These are phyloP conservation scores for Brassica juncea DNA, from an alignment of 345 rosid species.

Conservation along the genomic window DNA sequence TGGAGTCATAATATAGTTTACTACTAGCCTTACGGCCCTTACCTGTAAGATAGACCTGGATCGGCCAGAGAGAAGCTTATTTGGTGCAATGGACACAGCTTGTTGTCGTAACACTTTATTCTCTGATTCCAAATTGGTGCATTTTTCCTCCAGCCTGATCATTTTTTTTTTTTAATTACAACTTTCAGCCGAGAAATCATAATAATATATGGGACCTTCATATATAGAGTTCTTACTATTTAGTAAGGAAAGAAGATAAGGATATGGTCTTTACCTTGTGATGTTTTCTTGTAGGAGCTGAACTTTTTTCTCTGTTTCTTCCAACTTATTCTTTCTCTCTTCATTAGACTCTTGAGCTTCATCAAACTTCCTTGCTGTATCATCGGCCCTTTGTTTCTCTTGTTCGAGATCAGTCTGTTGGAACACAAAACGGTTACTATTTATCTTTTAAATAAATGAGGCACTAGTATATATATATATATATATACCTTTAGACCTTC, in stretches of 20 bases:
- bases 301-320: constrained; percentile 72
- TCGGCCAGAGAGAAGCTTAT: constrained; percentile 84
- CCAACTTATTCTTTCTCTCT: constrained; percentile 55
- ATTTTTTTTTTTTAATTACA: not conserved
- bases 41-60: constrained; percentile 91
- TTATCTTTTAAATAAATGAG: not conserved
- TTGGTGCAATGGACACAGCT: constrained; percentile 88
- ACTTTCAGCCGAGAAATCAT: not conserved
- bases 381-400: constrained; percentile 67
- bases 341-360: constrained; percentile 57
- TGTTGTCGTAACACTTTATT: constrained; percentile 89
- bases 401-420: constrained; percentile 56
- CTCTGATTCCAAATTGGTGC: constrained; percentile 76
- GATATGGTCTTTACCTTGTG: constrained; percentile 50
- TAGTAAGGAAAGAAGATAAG: not conserved
- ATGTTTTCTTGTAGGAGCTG: constrained; percentile 70
- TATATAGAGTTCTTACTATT: not conserved
- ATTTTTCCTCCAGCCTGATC: constrained; percentile 81
- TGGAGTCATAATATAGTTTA: not conserved
- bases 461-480: not conserved
- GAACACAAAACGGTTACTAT: not conserved
- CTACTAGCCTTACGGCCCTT: not conserved
- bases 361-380: constrained; percentile 50
- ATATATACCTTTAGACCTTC: constrained; percentile 54
- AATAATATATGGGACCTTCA: not conserved